Conservation (phyloP, 2,329 filamentous ascomycete species). For the Clonostachys rhizophaga region DNA sequence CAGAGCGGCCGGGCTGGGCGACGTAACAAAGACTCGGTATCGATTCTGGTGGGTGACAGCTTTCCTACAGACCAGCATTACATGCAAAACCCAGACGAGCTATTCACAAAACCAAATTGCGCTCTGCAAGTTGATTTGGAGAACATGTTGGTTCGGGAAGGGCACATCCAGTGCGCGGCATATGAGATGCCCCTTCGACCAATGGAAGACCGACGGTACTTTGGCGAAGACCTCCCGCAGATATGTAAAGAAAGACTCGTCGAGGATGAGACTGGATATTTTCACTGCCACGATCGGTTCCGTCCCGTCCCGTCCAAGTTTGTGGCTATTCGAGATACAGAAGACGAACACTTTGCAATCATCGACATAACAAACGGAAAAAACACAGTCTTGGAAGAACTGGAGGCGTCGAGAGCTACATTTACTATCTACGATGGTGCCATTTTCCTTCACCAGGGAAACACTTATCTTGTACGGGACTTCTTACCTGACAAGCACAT, state of each 20-base stretch:
- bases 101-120: conserved; percentile 87
- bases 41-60: conserved; percentile 81
- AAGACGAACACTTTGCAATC: conserved; percentile 89
- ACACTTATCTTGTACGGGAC: conserved; percentile 85
- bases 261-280: conserved; percentile 74
- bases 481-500: conserved; percentile 76
- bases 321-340: conserved; percentile 83
- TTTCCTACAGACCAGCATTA: conserved; percentile 93
- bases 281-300: conserved; percentile 85
- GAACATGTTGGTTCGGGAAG: conserved; percentile 87
- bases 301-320: conserved; percentile 77
- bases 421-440: conserved; percentile 97
- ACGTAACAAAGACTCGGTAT: conserved; percentile 88
- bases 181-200: conserved; percentile 91
- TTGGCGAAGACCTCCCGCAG: conserved; percentile 66
- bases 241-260: conserved; percentile 72
- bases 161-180: conserved; percentile 92
- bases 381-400: conserved; percentile 86
- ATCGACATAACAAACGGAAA: conserved; percentile 79
- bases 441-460: conserved; percentile 95
- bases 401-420: conserved; percentile 92
- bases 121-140: conserved; percentile 87
- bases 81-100: conserved; percentile 92
- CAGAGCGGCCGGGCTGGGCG: conserved; percentile 91
- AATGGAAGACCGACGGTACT: conserved; percentile 70